Percentiles rank a stretch among this genome's conserved stretches.
phyloP scores from a whole-genome alignment of 768 basidiomycete species.

The Mycena sanguinolenta region DNA sequence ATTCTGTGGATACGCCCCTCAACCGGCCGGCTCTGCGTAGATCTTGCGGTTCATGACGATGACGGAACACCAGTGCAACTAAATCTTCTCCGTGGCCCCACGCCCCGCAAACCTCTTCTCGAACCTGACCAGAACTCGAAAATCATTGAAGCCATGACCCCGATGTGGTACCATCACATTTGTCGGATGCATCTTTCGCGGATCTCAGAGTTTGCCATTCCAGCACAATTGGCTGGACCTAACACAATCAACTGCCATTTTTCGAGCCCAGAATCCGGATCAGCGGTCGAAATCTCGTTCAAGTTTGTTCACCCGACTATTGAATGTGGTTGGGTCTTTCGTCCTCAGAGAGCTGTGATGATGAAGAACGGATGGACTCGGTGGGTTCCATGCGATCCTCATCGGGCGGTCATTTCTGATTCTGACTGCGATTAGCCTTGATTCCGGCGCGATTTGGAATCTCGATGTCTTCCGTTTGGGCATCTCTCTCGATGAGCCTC shows the following conservation, averaged over 20 bases:
- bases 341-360: background rate
- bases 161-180: background rate
- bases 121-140: background rate
- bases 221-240: background rate
- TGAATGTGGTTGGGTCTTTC: background rate
- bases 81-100: background rate
- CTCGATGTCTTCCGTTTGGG: background rate
- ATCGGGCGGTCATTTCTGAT: background rate
- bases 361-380: slow-evolving; percentile 7
- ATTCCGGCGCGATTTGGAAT: background rate
- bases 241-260: background rate
- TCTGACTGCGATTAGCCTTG: background rate
- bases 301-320: background rate
- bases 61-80: background rate
- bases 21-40: slow-evolving; percentile 5
- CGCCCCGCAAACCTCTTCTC: background rate
- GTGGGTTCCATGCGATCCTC: background rate
- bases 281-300: background rate
- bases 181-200: slow-evolving; percentile 2
- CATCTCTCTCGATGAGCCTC: background rate
- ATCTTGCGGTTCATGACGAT: background rate
- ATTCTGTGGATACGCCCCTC: slow-evolving; percentile 8
- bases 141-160: background rate
- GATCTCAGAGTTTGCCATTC: background rate
- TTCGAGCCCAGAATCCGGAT: background rate